Conservation (phyloP, 345 rosid genomes). For the Eucalyptus cloeziana region DNA sequence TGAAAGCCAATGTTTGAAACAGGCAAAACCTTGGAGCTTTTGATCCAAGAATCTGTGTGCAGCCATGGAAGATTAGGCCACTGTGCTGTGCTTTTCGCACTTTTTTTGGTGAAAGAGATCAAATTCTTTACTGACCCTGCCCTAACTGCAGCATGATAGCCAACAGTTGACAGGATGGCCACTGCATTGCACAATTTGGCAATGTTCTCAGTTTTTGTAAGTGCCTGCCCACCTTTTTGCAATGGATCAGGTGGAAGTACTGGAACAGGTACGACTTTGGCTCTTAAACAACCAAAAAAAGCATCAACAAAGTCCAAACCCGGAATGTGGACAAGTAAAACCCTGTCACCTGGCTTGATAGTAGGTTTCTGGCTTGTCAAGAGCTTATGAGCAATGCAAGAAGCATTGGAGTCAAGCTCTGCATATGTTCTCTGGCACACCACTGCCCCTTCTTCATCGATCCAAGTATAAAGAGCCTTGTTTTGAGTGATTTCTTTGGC, state of each 20-base stretch:
- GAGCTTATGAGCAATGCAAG: conserved; percentile 37
- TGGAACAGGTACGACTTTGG: conserved; percentile 52
- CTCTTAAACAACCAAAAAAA: conserved; percentile 64
- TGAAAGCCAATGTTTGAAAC: not conserved
- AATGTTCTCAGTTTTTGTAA: conserved; percentile 50
- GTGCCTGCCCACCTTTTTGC: conserved; percentile 70
- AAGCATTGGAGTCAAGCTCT: conserved; percentile 38
- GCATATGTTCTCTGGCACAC: conserved; percentile 28
- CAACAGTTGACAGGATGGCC: conserved; percentile 47
- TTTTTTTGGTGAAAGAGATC: conserved; percentile 26
- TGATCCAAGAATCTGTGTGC: conserved; percentile 57
- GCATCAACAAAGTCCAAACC: conserved; percentile 59
- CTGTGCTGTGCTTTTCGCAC: conserved; percentile 8
- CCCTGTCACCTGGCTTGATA: conserved; percentile 48
- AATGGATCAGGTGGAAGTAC: conserved; percentile 65
- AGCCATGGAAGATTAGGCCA: conserved; percentile 70
- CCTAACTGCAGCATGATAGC: conserved; percentile 49
- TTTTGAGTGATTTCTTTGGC: conserved; percentile 11
- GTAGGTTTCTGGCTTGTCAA: conserved; percentile 30
- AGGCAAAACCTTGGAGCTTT: conserved; percentile 13
- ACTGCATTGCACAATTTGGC: conserved; percentile 38
- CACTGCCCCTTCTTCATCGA: conserved; percentile 34
- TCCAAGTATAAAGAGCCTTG: conserved; percentile 45
- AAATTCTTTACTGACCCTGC: conserved; percentile 42
- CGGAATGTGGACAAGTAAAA: conserved; percentile 46